Percentiles rank a stretch among this genome's conserved stretches.
phyloP scores from a whole-genome alignment of 2,329 filamentous ascomycete genomes.

The Neofusicoccum laricinum region DNA sequence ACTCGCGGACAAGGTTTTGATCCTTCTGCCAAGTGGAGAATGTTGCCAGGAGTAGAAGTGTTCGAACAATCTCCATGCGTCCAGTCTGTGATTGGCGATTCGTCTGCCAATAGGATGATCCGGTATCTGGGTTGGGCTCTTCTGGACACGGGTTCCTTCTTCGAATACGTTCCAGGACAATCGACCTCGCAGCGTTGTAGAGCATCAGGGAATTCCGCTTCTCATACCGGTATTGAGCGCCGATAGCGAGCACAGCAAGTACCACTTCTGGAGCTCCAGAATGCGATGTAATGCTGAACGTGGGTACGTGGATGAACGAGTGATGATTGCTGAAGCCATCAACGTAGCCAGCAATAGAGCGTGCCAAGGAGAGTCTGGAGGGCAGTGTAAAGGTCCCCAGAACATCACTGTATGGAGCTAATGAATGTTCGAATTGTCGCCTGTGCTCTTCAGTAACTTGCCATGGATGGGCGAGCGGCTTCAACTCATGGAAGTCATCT shows the following conservation, averaged over 20 bases:
- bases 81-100: neutral
- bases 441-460: slow-evolving; percentile 5
- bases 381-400: neutral
- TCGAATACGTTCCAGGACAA: slow-evolving; percentile 1
- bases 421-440: neutral
- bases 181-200: neutral
- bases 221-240: slow-evolving; percentile 10
- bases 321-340: slow-evolving; percentile 8
- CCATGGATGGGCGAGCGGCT: slow-evolving; percentile 9
- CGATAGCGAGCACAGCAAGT: neutral
- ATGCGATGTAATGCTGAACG: neutral
- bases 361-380: neutral
- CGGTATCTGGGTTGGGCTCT: neutral
- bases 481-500: slow-evolving; percentile 13
- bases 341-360: neutral
- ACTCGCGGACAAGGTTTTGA: neutral
- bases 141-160: neutral
- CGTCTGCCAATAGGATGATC: slow-evolving; percentile 18
- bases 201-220: neutral
- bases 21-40: neutral
- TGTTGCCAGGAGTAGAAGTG: neutral
- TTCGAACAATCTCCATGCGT: slow-evolving; percentile 22
- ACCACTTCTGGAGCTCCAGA: neutral
- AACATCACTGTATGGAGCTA: neutral
- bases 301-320: slow-evolving; percentile 6